Base-by-base conservation (phyloP, 1,284 basidiomycete species). In the Coniferiporia sulphurascens region DNA sequence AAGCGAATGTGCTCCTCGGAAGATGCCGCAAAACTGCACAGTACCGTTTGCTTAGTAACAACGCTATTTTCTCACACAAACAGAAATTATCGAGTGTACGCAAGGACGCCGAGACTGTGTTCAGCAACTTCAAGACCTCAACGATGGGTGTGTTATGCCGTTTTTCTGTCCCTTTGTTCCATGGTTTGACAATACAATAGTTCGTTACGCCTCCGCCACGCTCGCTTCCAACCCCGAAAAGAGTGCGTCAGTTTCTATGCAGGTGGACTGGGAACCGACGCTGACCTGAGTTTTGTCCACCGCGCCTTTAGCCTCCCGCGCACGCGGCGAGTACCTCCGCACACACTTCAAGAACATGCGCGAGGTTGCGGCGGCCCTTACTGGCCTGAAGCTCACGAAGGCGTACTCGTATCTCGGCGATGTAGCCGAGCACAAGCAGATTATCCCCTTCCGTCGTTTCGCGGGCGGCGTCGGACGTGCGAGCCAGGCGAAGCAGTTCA, bases 331-430 rank as follows among this genome's bases (percentile, higher is more conserved):
- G 81, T 97, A 98, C 84, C 87, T 98, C 73, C 92, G 95, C 69
- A 97, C 96, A 62, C 97, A 99, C 83, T 99, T 98, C 88, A 99
- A 99, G 91, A 99, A 99, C 87, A 98, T 98, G 87, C 91, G 95
- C 69, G 94, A 94, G 78, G 93, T 96, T 61, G 90, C 87, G 58
- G 91, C 92, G 68, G 92, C 89, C 66, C 80, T 95, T 65, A 61
- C 58, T 91, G 97, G 97, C 74, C 80, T 98, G 78, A 93, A 93
- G 76, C 83, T 99, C 76, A 85, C 88, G 70, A 98, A 98, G 82
- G 97, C 97, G 52, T 96, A 96, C 81, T 74, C 86, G 65, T 98
- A 98, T 84, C 91, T 99, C 68, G 83, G 83, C 69, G 91, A 97
- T 73, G 97, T 99, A 66, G 82, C 89, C 71, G 95, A 99, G 63